phyloP scores from a whole-genome alignment of 169 alveolate genomes.

The Sarcocystis neurona region DNA sequence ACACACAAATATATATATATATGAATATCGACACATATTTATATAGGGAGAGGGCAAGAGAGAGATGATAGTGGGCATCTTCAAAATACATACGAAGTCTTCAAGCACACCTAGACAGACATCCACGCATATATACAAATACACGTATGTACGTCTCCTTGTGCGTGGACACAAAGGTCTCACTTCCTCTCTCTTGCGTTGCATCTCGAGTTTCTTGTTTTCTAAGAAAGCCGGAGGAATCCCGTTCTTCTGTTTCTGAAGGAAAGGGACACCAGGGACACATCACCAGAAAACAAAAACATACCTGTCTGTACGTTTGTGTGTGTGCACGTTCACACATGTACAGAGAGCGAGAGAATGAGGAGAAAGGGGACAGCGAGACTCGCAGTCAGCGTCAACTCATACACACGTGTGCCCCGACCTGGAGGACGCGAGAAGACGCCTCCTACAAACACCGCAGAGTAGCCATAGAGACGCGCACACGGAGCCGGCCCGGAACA shows the following conservation, averaged over 20 bases:
- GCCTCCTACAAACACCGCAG: too few species aligned
- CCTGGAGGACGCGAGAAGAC: too few species aligned
- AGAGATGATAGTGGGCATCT: background rate
- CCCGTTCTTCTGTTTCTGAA: constrained; percentile 38
- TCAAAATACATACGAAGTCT: background rate
- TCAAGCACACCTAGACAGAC: background rate
- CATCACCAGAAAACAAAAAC: background rate
- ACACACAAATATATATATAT: too few species aligned
- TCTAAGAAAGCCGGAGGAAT: constrained; percentile 66
- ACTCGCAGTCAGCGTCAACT: too few species aligned
- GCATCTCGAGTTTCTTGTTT: constrained; percentile 59
- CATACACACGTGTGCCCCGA: too few species aligned
- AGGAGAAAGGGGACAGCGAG: too few species aligned
- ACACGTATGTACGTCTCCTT: background rate
- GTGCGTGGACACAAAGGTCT: background rate
- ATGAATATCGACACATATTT: too few species aligned
- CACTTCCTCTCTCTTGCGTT: constrained; percentile 58
- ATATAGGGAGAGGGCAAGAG: background rate
- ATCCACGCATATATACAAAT: background rate
- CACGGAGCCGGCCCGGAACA: too few species aligned
- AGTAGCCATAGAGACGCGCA: too few species aligned
- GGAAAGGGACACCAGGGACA: background rate
- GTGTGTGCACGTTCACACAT: too few species aligned
- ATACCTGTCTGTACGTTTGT: background rate
- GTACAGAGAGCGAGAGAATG: too few species aligned